phyloP scores from a whole-genome alignment of 192 early-diverging fungal genomes.

The Geranomyces michiganensis region DNA sequence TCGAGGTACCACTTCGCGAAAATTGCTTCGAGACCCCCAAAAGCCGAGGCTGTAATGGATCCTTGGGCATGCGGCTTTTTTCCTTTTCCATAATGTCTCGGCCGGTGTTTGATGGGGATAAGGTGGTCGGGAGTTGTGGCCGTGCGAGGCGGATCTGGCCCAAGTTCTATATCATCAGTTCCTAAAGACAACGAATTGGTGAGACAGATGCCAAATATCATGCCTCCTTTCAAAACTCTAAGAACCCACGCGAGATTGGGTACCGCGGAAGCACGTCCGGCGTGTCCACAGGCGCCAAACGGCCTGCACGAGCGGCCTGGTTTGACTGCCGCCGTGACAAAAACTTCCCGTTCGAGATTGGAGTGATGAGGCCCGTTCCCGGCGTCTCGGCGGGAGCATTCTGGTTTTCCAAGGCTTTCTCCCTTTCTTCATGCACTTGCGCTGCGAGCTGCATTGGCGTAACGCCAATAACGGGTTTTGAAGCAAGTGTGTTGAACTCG shows the following conservation, averaged over 20 bases:
- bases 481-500: neutral
- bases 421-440: neutral
- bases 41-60: neutral
- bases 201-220: too few relatives aligned
- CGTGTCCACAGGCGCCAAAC: neutral
- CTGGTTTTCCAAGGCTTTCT: neutral
- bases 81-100: neutral
- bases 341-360: too few relatives aligned
- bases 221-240: too few relatives aligned
- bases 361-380: too few relatives aligned
- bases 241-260: neutral
- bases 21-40: neutral
- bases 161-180: constrained; percentile 2
- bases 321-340: too few relatives aligned
- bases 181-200: too few relatives aligned
- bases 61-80: neutral
- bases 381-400: too few relatives aligned
- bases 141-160: neutral
- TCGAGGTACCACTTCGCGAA: neutral
- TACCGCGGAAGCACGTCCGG: constrained; percentile 4
- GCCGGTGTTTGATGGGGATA: neutral
- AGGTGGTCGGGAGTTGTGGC: neutral
- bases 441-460: neutral
- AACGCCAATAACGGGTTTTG: constrained; percentile 2
- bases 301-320: too few relatives aligned